Percentiles rank a stretch among this genome's conserved stretches.
These are phyloP conservation scores for Nitzschia inconspicua DNA, from an alignment of 108 stramenopile species.

Conservation along the genomic window DNA sequence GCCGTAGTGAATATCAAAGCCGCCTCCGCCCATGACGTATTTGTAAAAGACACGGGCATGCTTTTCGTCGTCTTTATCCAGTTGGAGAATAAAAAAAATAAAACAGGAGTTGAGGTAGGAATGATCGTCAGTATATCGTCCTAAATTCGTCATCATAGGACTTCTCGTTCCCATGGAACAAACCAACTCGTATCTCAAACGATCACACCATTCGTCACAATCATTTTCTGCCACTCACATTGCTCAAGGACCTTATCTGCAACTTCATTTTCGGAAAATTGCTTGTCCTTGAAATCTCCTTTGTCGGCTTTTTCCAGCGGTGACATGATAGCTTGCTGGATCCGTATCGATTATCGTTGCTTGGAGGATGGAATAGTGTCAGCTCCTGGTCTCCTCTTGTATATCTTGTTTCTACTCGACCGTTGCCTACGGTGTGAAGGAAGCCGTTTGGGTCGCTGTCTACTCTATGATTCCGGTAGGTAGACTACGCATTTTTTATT, in stretches of 20 bases:
- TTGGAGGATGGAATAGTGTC: too few species aligned
- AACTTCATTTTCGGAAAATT: conserved; percentile 30
- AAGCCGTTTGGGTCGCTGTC: too few species aligned
- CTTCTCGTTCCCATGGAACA: too few species aligned
- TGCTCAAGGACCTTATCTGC: conserved; percentile 36
- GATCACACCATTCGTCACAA: too few species aligned
- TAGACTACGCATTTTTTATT: too few species aligned
- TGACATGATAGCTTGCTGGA: neutral
- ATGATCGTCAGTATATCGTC: neutral
- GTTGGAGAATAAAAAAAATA: neutral
- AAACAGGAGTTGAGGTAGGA: too few species aligned
- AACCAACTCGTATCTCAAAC: too few species aligned
- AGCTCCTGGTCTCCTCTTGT: too few species aligned
- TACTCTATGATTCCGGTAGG: too few species aligned
- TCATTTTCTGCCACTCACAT: conserved; percentile 32
- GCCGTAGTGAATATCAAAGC: conserved; percentile 39
- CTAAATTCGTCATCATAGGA: too few species aligned
- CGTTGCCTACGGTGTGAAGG: too few species aligned
- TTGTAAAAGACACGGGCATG: conserved; percentile 38
- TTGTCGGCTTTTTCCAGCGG: neutral
- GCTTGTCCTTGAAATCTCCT: conserved; percentile 37
- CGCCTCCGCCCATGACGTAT: conserved; percentile 36
- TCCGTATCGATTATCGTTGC: neutral
- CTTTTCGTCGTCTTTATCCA: conserved; percentile 20
- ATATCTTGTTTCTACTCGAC: too few species aligned